These are phyloP conservation scores for Penicillium sp. DNA, from an alignment of 2,329 filamentous ascomycete genomes.

Conservation along the genomic window DNA sequence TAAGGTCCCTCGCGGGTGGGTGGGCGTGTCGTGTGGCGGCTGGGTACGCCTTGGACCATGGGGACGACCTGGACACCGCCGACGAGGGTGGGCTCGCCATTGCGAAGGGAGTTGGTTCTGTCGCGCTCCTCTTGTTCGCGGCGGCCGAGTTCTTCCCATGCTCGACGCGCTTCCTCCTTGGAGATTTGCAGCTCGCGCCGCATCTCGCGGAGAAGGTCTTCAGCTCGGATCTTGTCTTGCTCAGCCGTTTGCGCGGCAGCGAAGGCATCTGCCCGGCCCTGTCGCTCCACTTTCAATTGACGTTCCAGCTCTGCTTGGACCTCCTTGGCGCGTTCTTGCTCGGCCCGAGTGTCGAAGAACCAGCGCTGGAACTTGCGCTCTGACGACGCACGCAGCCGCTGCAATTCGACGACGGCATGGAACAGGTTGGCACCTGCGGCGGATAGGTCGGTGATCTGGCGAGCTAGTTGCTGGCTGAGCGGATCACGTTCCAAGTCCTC, in stretches of 20 bases:
- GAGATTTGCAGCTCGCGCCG: constrained; percentile 90
- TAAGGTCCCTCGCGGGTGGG: constrained; percentile 51
- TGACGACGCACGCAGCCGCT: constrained; percentile 88
- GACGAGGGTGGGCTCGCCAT: constrained; percentile 84
- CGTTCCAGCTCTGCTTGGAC: constrained; percentile 77
- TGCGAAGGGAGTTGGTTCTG: constrained; percentile 78
- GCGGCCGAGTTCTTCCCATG: constrained; percentile 95
- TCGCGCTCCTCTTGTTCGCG: constrained; percentile 93
- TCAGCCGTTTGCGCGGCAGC: constrained; percentile 67
- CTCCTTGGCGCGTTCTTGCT: constrained; percentile 84
- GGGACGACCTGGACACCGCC: constrained; percentile 95
- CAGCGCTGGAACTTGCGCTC: constrained; percentile 98
- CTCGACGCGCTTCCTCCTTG: constrained; percentile 90
- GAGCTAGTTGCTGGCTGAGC: constrained; percentile 81
- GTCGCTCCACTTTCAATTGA: constrained; percentile 72
- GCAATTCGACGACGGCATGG: constrained; percentile 94
- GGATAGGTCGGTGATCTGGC: constrained; percentile 95
- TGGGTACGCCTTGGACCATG: constrained; percentile 73
- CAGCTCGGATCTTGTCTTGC: constrained; percentile 67
- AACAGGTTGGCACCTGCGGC: constrained; percentile 96
- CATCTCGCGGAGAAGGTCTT: constrained; percentile 85
- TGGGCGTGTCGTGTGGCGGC: constrained; percentile 54
- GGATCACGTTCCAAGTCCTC: constrained; percentile 81
- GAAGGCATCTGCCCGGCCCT: constrained; percentile 67
- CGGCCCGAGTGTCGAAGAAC: constrained; percentile 93